Evolutionary conservation across 768 basidiomycete genomes (phyloP).

Genomic region (Boletus tomentosulus): DNA sequence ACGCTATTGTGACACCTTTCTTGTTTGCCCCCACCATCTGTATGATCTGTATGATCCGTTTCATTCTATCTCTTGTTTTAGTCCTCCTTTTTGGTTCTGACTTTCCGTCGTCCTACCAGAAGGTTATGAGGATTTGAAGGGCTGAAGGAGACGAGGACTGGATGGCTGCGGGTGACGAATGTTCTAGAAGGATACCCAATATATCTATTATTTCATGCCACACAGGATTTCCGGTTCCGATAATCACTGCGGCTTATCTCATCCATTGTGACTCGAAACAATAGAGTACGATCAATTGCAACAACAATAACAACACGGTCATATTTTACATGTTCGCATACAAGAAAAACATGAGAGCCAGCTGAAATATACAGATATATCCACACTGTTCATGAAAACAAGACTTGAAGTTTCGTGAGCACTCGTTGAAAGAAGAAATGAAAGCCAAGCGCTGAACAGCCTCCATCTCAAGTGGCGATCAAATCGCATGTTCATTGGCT

Average conservation of each 20-base stretch:
- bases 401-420: neutral
- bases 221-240: neutral
- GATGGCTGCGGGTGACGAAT: conserved; percentile 15
- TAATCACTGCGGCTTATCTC: neutral
- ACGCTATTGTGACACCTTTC: conserved; percentile 10
- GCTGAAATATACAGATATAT: conserved; percentile 1
- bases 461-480: neutral
- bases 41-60: conserved; percentile 10
- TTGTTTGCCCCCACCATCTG: conserved; percentile 26
- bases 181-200: conserved; percentile 25
- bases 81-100: neutral
- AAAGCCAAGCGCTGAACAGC: neutral
- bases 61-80: neutral
- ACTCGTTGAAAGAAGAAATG: neutral
- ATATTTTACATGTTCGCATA: conserved; percentile 5
- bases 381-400: neutral
- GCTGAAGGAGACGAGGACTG: neutral
- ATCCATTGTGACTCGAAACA: neutral
- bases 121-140: neutral
- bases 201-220: conserved; percentile 17
- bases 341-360: neutral
- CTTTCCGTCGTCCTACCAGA: neutral
- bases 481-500: conserved; percentile 8
- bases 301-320: neutral
- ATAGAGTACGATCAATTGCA: neutral